Percentiles rank a stretch among this genome's conserved stretches.
Evolutionary conservation across 148 eudicot species (phyloP).

Genomic region (Cornus suecica): DNA sequence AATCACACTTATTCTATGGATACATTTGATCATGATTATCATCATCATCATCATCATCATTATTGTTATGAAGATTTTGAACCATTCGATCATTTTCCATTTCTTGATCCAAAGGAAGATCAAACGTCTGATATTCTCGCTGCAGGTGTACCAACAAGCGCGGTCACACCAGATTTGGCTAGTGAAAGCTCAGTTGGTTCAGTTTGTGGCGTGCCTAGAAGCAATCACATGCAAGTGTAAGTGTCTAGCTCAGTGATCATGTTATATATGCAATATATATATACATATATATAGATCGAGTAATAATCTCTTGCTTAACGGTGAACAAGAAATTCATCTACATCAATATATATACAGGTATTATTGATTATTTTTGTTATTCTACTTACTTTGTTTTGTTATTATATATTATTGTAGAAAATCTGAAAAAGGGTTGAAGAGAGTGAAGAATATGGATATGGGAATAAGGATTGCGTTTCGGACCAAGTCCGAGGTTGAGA

Average conservation of each 20-base stretch:
- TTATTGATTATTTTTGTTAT: neutral
- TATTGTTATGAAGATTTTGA: neutral
- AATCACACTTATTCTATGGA: neutral
- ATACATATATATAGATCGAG: no score
- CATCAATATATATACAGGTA: no score
- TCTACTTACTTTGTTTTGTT: neutral
- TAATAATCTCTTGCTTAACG: no score
- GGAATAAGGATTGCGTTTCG: constrained; percentile 9
- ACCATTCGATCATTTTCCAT: neutral
- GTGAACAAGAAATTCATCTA: no score
- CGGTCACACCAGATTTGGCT: neutral
- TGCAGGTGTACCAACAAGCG: neutral
- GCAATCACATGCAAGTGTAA: constrained; percentile 11
- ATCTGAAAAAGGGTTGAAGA: neutral
- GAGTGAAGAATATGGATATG: constrained; percentile 1
- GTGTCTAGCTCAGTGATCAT: neutral
- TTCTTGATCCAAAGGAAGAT: neutral
- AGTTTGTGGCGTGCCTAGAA: neutral
- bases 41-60: constrained; percentile 2
- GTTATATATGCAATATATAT: no score
- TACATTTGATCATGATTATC: neutral
- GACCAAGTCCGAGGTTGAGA: constrained; percentile 8
- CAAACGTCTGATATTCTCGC: neutral
- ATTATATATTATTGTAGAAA: neutral
- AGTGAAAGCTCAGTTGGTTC: constrained; percentile 2